Percentiles rank a stretch among this genome's conserved stretches.
These are phyloP conservation scores for Aegilops sharonensis DNA, from an alignment of 176 grass and related monocot species.

Conservation along the genomic window DNA sequence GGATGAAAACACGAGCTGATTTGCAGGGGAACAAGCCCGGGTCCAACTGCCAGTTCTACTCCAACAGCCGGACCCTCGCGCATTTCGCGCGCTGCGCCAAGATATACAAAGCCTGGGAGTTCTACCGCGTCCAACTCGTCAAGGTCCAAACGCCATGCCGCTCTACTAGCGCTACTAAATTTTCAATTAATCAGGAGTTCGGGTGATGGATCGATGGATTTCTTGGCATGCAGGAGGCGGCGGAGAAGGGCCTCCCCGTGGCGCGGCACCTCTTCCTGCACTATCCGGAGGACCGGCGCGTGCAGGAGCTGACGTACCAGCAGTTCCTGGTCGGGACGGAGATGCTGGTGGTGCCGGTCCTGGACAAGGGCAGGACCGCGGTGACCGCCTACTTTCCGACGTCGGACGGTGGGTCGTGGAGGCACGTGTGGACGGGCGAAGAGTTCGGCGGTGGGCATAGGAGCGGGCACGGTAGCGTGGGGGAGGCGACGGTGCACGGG, in stretches of 20 bases:
- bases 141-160: slow-evolving; percentile 5
- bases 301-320: slow-evolving; percentile 65
- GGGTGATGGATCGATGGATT: background rate
- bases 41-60: slow-evolving; percentile 88
- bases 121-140: slow-evolving; percentile 73
- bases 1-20: slow-evolving; percentile 4
- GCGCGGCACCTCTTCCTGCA: slow-evolving; percentile 85
- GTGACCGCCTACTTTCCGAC: slow-evolving; percentile 77
- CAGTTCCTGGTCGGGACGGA: slow-evolving; percentile 82
- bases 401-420: slow-evolving; percentile 45
- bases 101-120: slow-evolving; percentile 89
- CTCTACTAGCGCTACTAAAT: background rate
- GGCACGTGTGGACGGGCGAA: slow-evolving; percentile 73
- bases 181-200: background rate
- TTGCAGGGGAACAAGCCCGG: slow-evolving; percentile 68
- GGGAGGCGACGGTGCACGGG: slow-evolving; percentile 28
- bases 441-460: slow-evolving; percentile 17
- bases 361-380: slow-evolving; percentile 63
- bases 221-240: slow-evolving; percentile 51
- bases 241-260: slow-evolving; percentile 64
- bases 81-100: slow-evolving; percentile 91
- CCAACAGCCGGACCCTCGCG: slow-evolving; percentile 47
- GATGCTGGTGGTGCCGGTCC: slow-evolving; percentile 75
- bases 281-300: slow-evolving; percentile 67
- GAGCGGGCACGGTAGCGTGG: background rate